phyloP scores from a whole-genome alignment of 1,139 yeast genomes.

The Blastobotrys capitulatus region DNA sequence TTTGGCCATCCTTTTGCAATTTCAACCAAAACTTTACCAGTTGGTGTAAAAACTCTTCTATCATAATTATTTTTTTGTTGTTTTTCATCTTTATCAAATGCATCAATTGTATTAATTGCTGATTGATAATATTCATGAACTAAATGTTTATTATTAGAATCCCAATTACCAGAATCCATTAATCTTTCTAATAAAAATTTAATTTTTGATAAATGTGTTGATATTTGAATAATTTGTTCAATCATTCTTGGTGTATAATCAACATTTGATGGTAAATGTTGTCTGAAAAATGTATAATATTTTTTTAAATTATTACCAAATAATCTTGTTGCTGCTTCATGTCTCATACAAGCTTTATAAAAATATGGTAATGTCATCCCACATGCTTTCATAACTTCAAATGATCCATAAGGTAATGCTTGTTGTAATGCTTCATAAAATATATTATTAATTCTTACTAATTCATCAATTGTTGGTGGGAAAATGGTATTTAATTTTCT shows the following conservation, averaged over 20 bases:
- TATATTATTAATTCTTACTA: conserved; percentile 81
- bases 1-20: conserved; percentile 83
- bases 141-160: conserved; percentile 11
- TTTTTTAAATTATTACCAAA: conserved; percentile 41
- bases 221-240: conserved; percentile 64
- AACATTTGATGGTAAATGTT: conserved; percentile 1
- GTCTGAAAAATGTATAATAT: conserved; percentile 15
- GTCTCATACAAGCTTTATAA: conserved; percentile 87
- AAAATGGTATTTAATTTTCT: conserved; percentile 67
- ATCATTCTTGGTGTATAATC: conserved; percentile 53
- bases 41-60: conserved; percentile 78
- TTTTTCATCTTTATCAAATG: conserved; percentile 53
- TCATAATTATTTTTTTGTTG: conserved; percentile 39
- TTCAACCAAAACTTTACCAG: conserved; percentile 82
- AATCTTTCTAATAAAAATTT: conserved; percentile 64
- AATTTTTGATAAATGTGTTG: conserved; percentile 64
- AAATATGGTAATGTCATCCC: conserved; percentile 81
- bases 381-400: conserved; percentile 71
- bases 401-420: conserved; percentile 63
- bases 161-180: conserved; percentile 19
- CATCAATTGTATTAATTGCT: conserved; percentile 64
- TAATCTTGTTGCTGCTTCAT: conserved; percentile 80
- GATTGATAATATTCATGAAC: conserved; percentile 46
- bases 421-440: conserved; percentile 66
- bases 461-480: conserved; percentile 94